phyloP scores from a whole-genome alignment of 768 basidiomycete species.

The Lentinula lateritia region DNA sequence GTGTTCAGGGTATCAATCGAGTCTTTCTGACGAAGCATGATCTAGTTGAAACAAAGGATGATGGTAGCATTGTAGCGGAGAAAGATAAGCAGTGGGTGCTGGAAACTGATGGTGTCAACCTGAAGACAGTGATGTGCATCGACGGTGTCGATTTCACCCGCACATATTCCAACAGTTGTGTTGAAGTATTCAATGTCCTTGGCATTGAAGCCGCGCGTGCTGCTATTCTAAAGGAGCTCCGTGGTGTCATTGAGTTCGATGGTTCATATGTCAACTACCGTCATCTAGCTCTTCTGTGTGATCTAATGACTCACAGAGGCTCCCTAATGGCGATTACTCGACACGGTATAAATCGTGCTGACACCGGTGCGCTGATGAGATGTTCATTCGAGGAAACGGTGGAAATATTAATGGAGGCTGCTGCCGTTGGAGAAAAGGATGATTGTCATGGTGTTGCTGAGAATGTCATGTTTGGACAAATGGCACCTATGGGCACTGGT shows the following conservation, averaged over 20 bases:
- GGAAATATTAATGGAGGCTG: constrained; percentile 98
- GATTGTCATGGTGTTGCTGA: constrained; percentile 99
- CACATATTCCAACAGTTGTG: constrained; percentile 96
- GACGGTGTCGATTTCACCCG: constrained; percentile 92
- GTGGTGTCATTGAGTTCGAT: constrained; percentile 97
- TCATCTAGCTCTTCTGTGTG: constrained; percentile 93
- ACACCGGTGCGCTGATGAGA: constrained; percentile 97
- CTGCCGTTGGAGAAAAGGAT: constrained; percentile 96
- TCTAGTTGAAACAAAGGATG: constrained; percentile 56
- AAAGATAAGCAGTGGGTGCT: constrained; percentile 90
- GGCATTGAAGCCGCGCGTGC: constrained; percentile 97
- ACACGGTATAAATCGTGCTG: constrained; percentile 97
- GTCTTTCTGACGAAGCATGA: constrained; percentile 93
- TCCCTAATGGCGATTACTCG: constrained; percentile 97
- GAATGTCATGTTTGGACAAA: constrained; percentile 97
- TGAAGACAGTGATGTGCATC: constrained; percentile 92
- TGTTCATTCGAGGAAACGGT: constrained; percentile 99
- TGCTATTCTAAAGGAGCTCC: constrained; percentile 90
- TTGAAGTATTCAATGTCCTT: constrained; percentile 89
- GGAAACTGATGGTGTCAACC: constrained; percentile 95
- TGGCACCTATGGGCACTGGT: constrained; percentile 99
- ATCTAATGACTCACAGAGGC: constrained; percentile 97
- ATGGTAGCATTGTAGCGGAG: constrained; percentile 59
- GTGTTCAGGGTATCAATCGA: constrained; percentile 84
- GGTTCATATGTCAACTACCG: constrained; percentile 99